Conservation (phyloP, 345 rosid genomes). For the Murraya paniculata region DNA sequence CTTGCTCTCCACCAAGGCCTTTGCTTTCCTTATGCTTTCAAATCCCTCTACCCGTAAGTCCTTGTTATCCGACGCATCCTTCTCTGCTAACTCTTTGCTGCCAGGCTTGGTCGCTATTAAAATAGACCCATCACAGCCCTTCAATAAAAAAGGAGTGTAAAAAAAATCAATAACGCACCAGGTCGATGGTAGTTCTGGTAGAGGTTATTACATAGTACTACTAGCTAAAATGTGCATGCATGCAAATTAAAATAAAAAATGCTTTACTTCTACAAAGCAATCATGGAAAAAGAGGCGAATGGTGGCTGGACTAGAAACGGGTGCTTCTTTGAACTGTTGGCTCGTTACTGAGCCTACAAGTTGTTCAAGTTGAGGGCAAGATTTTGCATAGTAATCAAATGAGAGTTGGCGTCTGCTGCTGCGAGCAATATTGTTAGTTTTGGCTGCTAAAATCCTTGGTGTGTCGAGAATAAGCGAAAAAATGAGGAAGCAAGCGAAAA, state of each 20-base stretch:
- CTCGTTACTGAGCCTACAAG: constrained; percentile 65
- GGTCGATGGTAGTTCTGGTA: background rate
- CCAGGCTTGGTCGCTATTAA: constrained; percentile 57
- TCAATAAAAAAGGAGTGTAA: background rate
- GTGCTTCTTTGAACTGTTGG: constrained; percentile 67
- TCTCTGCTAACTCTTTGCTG: constrained; percentile 62
- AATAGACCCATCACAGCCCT: constrained; percentile 93
- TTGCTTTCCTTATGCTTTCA: constrained; percentile 56
- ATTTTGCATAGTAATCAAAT: constrained; percentile 51
- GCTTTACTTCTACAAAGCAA: constrained; percentile 77
- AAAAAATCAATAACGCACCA: background rate
- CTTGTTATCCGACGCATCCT: constrained; percentile 67
- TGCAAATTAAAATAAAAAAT: background rate
- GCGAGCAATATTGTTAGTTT: constrained; percentile 1
- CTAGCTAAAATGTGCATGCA: constrained; percentile 7
- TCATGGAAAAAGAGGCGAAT: constrained; percentile 93
- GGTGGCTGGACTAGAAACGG: constrained; percentile 82
- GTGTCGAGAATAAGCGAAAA: constrained; percentile 20
- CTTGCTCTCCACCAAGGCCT: constrained; percentile 66
- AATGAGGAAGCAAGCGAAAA: constrained; percentile 33
- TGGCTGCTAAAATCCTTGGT: constrained; percentile 8
- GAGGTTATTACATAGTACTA: background rate
- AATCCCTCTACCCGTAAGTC: constrained; percentile 66
- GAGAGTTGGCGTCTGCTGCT: constrained; percentile 44
- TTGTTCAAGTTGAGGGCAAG: constrained; percentile 78